Evolutionary conservation across 805 yeast genomes (phyloP).

Genomic region (Saccharomycopsis synnaedendra): DNA sequence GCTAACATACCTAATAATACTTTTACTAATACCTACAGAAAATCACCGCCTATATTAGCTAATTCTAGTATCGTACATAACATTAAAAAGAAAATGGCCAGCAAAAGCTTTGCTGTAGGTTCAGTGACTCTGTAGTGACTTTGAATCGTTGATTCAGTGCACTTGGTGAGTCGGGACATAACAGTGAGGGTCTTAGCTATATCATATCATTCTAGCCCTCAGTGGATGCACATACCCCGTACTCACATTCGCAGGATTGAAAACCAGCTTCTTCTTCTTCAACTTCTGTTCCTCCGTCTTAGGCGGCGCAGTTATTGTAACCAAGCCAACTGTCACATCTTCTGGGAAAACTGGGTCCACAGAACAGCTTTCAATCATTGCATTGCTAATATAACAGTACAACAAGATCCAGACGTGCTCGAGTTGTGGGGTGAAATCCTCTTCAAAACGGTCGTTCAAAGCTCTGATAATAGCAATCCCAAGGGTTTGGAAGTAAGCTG

Average conservation of each 20-base stretch:
- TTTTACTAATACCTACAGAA: too few relatives aligned
- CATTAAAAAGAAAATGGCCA: too few relatives aligned
- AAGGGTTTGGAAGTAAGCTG: slow-evolving; percentile 15
- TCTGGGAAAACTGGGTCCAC: slow-evolving; percentile 18
- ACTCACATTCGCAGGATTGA: not conserved
- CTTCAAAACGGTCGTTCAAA: slow-evolving; percentile 15
- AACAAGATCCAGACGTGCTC: slow-evolving; percentile 20
- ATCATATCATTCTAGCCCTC: too few relatives aligned
- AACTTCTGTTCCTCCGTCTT: not conserved
- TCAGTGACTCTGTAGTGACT: too few relatives aligned
- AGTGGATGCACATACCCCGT: too few relatives aligned
- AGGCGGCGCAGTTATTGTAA: not conserved
- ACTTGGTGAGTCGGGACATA: too few relatives aligned
- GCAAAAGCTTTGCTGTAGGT: too few relatives aligned
- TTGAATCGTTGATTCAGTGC: too few relatives aligned
- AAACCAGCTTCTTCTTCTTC: slow-evolving; percentile 3
- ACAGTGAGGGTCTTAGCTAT: too few relatives aligned
- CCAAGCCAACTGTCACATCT: not conserved
- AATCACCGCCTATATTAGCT: too few relatives aligned
- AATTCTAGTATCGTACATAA: too few relatives aligned
- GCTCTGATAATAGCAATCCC: slow-evolving; percentile 16
- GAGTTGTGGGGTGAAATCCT: slow-evolving; percentile 16
- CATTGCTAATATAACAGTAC: slow-evolving; percentile 21
- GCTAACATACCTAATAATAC: too few relatives aligned
- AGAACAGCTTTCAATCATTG: slow-evolving; percentile 20